These are phyloP conservation scores for Fusarium algeriense DNA, from an alignment of 2,329 filamentous ascomycete species.

Conservation along the genomic window DNA sequence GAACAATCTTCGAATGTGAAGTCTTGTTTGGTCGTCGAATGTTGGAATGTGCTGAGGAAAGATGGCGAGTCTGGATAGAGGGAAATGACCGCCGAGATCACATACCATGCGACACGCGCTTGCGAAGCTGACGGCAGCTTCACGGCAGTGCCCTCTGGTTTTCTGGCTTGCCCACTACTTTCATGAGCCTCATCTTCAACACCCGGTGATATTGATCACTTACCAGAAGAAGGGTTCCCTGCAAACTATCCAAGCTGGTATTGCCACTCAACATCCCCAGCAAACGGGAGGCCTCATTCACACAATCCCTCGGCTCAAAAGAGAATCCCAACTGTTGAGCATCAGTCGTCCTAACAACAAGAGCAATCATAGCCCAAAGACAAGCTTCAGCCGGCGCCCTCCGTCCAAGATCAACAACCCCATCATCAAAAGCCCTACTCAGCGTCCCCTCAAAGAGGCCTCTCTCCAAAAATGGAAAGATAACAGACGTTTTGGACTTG, in stretches of 20 bases:
- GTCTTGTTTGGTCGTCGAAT: constrained; percentile 3
- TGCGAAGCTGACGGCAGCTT: constrained; percentile 22
- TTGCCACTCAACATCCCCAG: constrained; percentile 16
- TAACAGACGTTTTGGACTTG: constrained; percentile 24
- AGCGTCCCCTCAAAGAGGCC: constrained; percentile 22
- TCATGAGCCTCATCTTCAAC: background rate
- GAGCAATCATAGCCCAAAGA: constrained; percentile 26
- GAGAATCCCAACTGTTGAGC: background rate
- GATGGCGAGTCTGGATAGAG: constrained; percentile 12
- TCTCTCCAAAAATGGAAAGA: constrained; percentile 27
- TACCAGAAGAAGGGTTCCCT: constrained; percentile 30
- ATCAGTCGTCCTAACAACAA: constrained; percentile 17
- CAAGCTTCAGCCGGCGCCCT: constrained; percentile 18
- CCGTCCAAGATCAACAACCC: background rate
- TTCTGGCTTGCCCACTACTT: constrained; percentile 24
- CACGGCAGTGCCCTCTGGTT: constrained; percentile 16
- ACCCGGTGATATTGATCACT: fast-evolving
- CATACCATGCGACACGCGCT: constrained; percentile 34
- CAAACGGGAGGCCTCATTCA: constrained; percentile 12
- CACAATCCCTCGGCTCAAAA: constrained; percentile 10
- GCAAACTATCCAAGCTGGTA: constrained; percentile 20
- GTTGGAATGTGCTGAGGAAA: constrained; percentile 28
- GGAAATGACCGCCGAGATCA: constrained; percentile 26
- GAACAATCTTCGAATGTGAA: constrained; percentile 17
- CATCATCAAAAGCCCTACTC: constrained; percentile 12